phyloP scores from a whole-genome alignment of 768 basidiomycete genomes.

The Pleurotus platypus region DNA sequence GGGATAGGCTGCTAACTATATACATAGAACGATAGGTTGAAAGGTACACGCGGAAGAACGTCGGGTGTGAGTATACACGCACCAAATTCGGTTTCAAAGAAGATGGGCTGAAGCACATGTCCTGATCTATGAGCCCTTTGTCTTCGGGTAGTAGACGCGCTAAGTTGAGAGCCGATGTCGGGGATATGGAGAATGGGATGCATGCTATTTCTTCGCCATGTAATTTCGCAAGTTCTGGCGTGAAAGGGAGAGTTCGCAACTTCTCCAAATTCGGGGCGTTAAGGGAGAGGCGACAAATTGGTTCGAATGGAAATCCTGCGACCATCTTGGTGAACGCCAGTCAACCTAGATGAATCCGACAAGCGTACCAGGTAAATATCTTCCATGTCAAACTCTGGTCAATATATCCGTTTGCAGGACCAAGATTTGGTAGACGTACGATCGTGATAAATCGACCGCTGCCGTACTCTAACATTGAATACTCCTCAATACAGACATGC shows the following conservation, averaged over 20 bases:
- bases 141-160: conserved; percentile 27
- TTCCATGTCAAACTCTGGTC: conserved; percentile 11
- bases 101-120: conserved; percentile 37
- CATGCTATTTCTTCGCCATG: conserved; percentile 48
- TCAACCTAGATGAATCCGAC: background rate
- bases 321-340: background rate
- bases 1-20: conserved; percentile 57
- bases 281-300: conserved; percentile 42
- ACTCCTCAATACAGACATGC: background rate
- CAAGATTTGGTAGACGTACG: conserved; percentile 34
- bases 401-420: too few species aligned
- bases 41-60: too few species aligned
- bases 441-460: conserved; percentile 34
- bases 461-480: conserved; percentile 21
- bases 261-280: conserved; percentile 21
- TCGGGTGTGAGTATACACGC: conserved; percentile 12
- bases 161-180: conserved; percentile 41
- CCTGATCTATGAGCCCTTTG: conserved; percentile 31
- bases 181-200: conserved; percentile 53
- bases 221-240: conserved; percentile 41
- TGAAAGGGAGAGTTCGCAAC: conserved; percentile 40
- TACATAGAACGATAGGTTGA: background rate
- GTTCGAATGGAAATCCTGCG: conserved; percentile 41
- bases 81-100: conserved; percentile 46
- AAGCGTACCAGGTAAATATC: conserved; percentile 42